A percentile compares a stretch with the other conserved stretches of the same genome.
Conservation (phyloP, 169 alveolate genomes). For the Miamiensis avidus region DNA sequence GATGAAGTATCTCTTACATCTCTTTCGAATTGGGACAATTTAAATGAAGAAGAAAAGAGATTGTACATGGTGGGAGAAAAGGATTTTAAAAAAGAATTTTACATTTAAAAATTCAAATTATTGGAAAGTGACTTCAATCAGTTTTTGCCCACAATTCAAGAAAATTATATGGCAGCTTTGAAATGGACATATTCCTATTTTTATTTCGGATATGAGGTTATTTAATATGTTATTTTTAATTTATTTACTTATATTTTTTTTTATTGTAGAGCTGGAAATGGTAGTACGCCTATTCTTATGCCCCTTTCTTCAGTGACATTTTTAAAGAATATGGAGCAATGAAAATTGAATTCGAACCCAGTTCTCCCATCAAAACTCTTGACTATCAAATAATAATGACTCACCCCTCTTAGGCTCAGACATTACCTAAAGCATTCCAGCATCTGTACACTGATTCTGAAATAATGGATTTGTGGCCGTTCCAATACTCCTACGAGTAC, state of each 20-base stretch:
- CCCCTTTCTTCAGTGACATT: not conserved
- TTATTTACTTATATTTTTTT: no score
- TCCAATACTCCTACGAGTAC: not conserved
- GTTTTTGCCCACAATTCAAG: not conserved
- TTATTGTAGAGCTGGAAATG: not conserved
- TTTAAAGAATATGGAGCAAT: not conserved
- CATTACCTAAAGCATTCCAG: not conserved
- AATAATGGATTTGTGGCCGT: not conserved
- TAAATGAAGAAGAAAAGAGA: not conserved
- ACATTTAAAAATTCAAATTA: no score
- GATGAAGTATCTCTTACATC: not conserved
- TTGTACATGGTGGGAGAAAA: not conserved
- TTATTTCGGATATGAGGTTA: not conserved
- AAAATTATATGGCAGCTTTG: not conserved
- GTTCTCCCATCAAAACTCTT: not conserved
- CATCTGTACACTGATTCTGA: not conserved
- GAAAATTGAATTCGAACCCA: no score
- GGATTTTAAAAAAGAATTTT: not conserved
- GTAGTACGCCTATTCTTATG: not conserved
- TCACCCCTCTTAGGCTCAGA: not conserved
- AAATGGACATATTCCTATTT: not conserved
- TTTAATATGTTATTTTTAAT: no score
- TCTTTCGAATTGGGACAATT: not conserved
- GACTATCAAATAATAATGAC: not conserved
- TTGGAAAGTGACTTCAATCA: not conserved